Evolutionary conservation across 2,329 filamentous ascomycete species (phyloP).

Genomic region (Trichoderma simmonsii): DNA sequence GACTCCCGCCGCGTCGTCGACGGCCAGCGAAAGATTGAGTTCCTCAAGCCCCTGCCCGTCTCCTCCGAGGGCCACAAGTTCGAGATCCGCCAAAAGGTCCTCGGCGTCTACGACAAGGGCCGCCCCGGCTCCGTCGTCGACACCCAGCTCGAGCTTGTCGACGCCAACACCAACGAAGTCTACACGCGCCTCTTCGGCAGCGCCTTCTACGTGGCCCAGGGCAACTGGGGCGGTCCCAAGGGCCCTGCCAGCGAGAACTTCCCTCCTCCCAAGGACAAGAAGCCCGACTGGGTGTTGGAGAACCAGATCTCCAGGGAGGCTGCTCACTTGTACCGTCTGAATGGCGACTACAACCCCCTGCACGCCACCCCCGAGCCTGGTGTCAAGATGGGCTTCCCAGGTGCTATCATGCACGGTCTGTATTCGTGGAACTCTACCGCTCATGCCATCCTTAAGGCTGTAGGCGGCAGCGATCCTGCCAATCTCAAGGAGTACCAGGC

Average conservation of each 20-base stretch:
- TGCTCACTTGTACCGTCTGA: conserved; percentile 75
- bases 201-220: conserved; percentile 77
- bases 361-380: conserved; percentile 85
- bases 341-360: conserved; percentile 92
- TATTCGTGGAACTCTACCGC: conserved; percentile 81
- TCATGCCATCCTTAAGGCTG: conserved; percentile 67
- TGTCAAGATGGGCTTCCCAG: conserved; percentile 85
- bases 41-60: conserved; percentile 72
- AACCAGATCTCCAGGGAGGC: conserved; percentile 71
- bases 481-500: conserved; percentile 89
- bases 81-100: conserved; percentile 71
- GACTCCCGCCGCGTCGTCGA: conserved; percentile 74
- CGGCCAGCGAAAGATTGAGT: conserved; percentile 75
- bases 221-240: conserved; percentile 84
- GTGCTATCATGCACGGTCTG: conserved; percentile 83
- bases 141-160: conserved; percentile 73
- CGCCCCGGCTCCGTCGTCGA: conserved; percentile 79
- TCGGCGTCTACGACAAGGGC: conserved; percentile 89
- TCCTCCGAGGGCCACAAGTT: conserved; percentile 70
- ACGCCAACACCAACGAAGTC: conserved; percentile 64
- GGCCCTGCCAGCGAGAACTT: conserved; percentile 77
- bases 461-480: conserved; percentile 73
- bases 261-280: conserved; percentile 70
- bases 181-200: conserved; percentile 68
- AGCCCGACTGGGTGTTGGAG: conserved; percentile 68